Evolutionary conservation across 345 rosid genomes (phyloP).

Genomic region (Erucastrum elatum): DNA sequence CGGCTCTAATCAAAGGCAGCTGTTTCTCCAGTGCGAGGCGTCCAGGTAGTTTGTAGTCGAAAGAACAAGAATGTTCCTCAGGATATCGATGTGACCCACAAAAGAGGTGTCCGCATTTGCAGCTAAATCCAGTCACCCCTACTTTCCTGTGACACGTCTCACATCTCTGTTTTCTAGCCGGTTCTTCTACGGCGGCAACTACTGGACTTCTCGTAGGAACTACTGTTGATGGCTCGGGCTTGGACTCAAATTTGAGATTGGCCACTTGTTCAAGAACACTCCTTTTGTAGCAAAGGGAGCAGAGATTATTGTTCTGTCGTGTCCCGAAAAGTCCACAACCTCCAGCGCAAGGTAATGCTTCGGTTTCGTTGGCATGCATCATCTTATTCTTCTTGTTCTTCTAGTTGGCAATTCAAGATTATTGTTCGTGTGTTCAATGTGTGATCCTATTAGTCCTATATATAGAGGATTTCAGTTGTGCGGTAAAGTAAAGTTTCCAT

Average conservation of each 20-base stretch:
- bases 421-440: background rate
- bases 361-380: background rate
- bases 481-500: background rate
- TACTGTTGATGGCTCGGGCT: background rate
- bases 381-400: background rate
- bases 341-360: constrained; percentile 15
- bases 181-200: background rate
- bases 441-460: background rate
- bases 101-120: constrained; percentile 64
- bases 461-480: background rate
- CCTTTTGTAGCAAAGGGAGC: constrained; percentile 24
- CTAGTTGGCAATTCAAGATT: background rate
- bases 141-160: constrained; percentile 56
- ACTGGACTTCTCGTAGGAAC: background rate
- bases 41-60: constrained; percentile 59
- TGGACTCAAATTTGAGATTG: background rate
- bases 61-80: constrained; percentile 65
- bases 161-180: constrained; percentile 45
- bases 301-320: constrained; percentile 23
- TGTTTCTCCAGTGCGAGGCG: constrained; percentile 63
- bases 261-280: background rate
- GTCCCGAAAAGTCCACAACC: constrained; percentile 29
- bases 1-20: constrained; percentile 61
- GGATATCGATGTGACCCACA: constrained; percentile 73
- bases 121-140: constrained; percentile 64